Base-by-base conservation (phyloP, 2,329 filamentous ascomycete species). In the Laburnicola sp. region DNA sequence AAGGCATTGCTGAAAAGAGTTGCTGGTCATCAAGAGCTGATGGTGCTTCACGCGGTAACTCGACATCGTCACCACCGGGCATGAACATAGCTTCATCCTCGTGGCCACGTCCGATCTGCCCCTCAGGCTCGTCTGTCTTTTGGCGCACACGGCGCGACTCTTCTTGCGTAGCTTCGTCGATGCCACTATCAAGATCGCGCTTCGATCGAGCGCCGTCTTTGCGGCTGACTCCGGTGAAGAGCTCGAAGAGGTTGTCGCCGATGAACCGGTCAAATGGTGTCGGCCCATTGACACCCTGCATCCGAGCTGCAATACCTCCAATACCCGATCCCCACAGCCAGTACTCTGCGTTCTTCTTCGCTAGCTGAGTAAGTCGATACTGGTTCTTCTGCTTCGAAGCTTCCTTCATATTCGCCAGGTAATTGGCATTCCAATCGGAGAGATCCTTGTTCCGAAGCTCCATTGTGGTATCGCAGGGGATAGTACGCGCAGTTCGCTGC, bases 21-120 rank as follows among this genome's bases (percentile, higher is more conserved):
- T 86, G 81, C 46, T 86, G 82, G 51, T 95, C 88, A 3, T 84
- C 82, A 46, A 94, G 80, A 6, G 83, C 81, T 0, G 82, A 80
- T 0, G 78, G 82, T 1, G 82, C 87, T 36, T 89, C 83, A 72
- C 89, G 84, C 21, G 86, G 88, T 23, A 89, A 71, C 69, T 95
- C 91, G 21, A 87, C 70, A 6, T 81, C 81, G 56, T 77, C 64
- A 7, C 63, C 66, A 16, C 58, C 57, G n/a, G 53, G 49, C 40
- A 66, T 52, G 40, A 61, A 62, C 31, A 68, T 51, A 4, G 39
- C 62, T 41, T 71, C 70, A n/a, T 71, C 64, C 6, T 76, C 69
- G 48, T 65, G 63, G 34, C 65, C 69, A 32, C 69, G 71, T 21
- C 68, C 69, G n/a, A 65, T 54, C n/a, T 65, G 50, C 2, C 68